These are phyloP conservation scores for Hyphopichia burtonii DNA, from an alignment of 1,139 yeast species.

Conservation along the genomic window DNA sequence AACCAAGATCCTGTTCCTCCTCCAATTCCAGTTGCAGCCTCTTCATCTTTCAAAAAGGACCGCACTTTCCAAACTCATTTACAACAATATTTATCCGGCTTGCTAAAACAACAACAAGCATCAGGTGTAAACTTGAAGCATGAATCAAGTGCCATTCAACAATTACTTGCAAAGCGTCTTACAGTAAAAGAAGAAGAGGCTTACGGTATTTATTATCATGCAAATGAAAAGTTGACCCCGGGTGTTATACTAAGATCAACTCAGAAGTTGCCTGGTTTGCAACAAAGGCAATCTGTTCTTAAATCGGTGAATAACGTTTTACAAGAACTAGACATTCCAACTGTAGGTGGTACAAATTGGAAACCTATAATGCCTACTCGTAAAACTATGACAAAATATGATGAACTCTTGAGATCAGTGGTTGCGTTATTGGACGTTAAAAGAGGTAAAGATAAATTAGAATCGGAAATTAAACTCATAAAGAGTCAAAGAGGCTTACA, in stretches of 20 bases:
- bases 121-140: constrained; percentile 23
- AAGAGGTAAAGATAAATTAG: constrained; percentile 82
- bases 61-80: constrained; percentile 52
- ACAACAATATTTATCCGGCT: constrained; percentile 41
- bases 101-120: constrained; percentile 36
- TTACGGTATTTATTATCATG: constrained; percentile 80
- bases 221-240: constrained; percentile 66
- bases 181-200: constrained; percentile 80
- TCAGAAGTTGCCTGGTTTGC: constrained; percentile 45
- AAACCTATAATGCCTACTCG: constrained; percentile 91
- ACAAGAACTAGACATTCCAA: constrained; percentile 74
- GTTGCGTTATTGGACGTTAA: constrained; percentile 78
- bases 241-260: constrained; percentile 83
- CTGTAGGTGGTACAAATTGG: constrained; percentile 52
- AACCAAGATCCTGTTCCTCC: constrained; percentile 57
- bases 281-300: constrained; percentile 61
- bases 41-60: constrained; percentile 51
- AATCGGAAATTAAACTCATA: constrained; percentile 69
- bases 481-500: constrained; percentile 46
- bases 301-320: constrained; percentile 70
- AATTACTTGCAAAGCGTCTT: constrained; percentile 53
- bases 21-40: constrained; percentile 56
- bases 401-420: constrained; percentile 69
- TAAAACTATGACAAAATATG: constrained; percentile 75
- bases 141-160: constrained; percentile 42